Evolutionary conservation across 495 filamentous ascomycete species (phyloP).

Genomic region (Antarctomyces pellizariae): DNA sequence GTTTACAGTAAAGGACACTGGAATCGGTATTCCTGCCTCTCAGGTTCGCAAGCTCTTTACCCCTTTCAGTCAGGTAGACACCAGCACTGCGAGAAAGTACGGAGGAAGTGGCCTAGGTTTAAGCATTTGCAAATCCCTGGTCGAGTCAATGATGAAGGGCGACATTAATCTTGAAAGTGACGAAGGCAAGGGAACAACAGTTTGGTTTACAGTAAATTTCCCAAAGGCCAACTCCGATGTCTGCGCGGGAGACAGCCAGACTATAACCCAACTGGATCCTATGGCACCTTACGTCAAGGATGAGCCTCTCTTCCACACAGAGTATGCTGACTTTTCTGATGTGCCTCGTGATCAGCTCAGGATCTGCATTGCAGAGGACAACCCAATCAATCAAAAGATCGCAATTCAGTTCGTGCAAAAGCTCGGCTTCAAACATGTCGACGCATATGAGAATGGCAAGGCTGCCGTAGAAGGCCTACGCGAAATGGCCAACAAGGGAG

Average conservation of each 20-base stretch:
- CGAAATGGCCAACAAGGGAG: constrained; percentile 37
- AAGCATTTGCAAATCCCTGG: constrained; percentile 85
- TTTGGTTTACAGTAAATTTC: constrained; percentile 65
- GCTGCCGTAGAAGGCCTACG: constrained; percentile 71
- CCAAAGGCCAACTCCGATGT: constrained; percentile 41
- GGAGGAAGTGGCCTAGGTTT: constrained; percentile 78
- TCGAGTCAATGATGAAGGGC: constrained; percentile 75
- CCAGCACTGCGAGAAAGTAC: constrained; percentile 65
- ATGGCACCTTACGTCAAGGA: constrained; percentile 26
- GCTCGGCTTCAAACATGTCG: constrained; percentile 52
- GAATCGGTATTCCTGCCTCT: constrained; percentile 66
- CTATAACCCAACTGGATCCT: constrained; percentile 12
- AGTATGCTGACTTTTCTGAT: constrained; percentile 27
- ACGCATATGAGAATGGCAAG: constrained; percentile 66
- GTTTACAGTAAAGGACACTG: constrained; percentile 74
- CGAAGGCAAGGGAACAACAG: constrained; percentile 56
- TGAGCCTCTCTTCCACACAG: constrained; percentile 7
- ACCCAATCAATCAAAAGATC: constrained; percentile 78
- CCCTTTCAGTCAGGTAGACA: constrained; percentile 79
- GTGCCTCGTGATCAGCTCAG: constrained; percentile 57
- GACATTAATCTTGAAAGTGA: constrained; percentile 60
- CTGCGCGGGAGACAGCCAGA: constrained; percentile 23
- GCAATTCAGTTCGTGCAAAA: constrained; percentile 72
- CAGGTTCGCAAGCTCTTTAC: constrained; percentile 69
- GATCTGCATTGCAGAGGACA: constrained; percentile 81